These are phyloP conservation scores for Albifimbria verrucaria DNA, from an alignment of 2,329 filamentous ascomycete species.

Conservation along the genomic window DNA sequence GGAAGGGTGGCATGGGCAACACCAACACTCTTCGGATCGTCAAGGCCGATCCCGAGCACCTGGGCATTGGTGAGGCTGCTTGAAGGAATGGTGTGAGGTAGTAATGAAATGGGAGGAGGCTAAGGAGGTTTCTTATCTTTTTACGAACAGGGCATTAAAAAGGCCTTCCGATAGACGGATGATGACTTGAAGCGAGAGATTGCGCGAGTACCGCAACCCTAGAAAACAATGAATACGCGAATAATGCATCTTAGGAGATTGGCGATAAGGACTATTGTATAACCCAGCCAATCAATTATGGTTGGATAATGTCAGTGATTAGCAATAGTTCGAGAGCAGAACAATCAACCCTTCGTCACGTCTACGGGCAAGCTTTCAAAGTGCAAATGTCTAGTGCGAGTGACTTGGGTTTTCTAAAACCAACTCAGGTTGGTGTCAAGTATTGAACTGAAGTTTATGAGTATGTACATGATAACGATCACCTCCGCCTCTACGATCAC, in stretches of 20 bases:
- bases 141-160: background rate
- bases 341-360: too few relatives aligned
- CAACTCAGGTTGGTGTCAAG: too few relatives aligned
- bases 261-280: too few relatives aligned
- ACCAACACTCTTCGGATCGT: constrained; percentile 75
- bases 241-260: background rate
- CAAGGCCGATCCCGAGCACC: constrained; percentile 56
- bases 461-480: too few relatives aligned
- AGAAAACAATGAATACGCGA: background rate
- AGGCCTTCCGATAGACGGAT: background rate
- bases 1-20: constrained; percentile 88
- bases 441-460: too few relatives aligned
- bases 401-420: too few relatives aligned
- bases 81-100: constrained; percentile 8
- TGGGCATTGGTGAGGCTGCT: constrained; percentile 49
- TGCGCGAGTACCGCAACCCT: background rate
- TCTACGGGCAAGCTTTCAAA: too few relatives aligned
- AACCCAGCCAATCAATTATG: too few relatives aligned
- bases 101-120: background rate
- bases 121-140: background rate
- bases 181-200: background rate
- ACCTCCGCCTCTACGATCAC: too few relatives aligned
- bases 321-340: too few relatives aligned
- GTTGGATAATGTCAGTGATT: too few relatives aligned
- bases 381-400: too few relatives aligned